Evolutionary conservation across 192 early-diverging fungal genomes (phyloP), one percentile per base, ranked within the genome.

Genomic region (Coemansia sp.): DNA sequence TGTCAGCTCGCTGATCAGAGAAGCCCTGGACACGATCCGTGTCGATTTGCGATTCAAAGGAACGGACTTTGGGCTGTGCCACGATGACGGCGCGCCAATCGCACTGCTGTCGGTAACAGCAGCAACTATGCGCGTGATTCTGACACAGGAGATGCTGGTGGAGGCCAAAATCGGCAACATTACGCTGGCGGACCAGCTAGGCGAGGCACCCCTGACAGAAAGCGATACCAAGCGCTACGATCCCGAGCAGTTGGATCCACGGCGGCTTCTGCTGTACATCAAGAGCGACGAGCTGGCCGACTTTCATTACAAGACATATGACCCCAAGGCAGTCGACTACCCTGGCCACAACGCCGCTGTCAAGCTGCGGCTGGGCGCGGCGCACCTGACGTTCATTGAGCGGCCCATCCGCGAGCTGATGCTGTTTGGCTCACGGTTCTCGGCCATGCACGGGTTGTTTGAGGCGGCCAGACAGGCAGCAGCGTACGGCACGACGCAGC

Each of bases 401-500:
- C 75, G 86, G 18, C 78, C 89, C 19, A 67, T 92, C 31, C 54
- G 60, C 17, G 77, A 85, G 35, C 61, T 96, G 4, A 75, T 89
- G 52, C 78, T 72, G 20, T 99, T 83, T 56, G 78, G 90, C 2
- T 86, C 80, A 45, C 83, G 93, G 51, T 96, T 96, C 70, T 79
- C 85, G 0, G 76, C 84, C 20, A 92, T 96, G 89, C 85, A 94
- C 47, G 76, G 76, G 20, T 44, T 93, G 7, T 85, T 90, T 57
- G 96, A 96, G 50, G 75, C 81, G n/a, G 96, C 96, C 2, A 70
- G 96, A 0, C 75, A 82, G 45, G 89, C 91, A 0, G 89, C 92
- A 4, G 73, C 87, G 3, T 75, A 89, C 36, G 80, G 84, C 44
- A 87, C 89, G 9, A 75, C 78, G 9, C 85, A 91, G 37, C 75